Conservation (phyloP, 2,329 filamentous ascomycete species). For the Hortaea sp. region DNA sequence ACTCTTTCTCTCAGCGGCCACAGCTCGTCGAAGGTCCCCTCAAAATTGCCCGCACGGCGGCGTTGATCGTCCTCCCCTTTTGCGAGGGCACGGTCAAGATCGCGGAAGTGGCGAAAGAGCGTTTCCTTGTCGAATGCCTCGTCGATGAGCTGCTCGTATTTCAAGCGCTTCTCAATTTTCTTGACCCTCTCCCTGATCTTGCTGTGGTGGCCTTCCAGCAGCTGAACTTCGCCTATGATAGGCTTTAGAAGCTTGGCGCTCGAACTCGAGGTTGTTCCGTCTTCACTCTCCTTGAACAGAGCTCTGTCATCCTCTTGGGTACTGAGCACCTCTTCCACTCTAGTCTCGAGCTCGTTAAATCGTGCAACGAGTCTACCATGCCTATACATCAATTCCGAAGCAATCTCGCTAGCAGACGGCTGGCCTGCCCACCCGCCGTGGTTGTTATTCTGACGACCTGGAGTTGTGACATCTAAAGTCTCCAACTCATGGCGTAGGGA, state of each 20-base stretch:
- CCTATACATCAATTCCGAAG: neutral
- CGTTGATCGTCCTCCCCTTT: neutral
- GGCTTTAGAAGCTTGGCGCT: too few relatives aligned
- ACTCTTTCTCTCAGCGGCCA: neutral
- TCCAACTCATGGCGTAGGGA: conserved; percentile 3
- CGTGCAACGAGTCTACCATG: conserved; percentile 2
- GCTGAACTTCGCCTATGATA: too few relatives aligned
- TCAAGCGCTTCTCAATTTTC: neutral
- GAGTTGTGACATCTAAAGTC: neutral
- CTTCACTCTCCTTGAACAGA: neutral
- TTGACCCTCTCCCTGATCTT: neutral
- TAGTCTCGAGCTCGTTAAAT: neutral
- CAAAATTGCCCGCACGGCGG: neutral
- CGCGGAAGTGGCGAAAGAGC: conserved; percentile 2
- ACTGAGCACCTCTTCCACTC: neutral
- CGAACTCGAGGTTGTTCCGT: neutral
- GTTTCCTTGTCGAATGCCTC: conserved; percentile 2
- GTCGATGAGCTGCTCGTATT: conserved; percentile 1
- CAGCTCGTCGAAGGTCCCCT: neutral
- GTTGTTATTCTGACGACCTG: neutral
- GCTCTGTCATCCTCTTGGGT: neutral
- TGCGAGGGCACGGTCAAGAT: neutral
- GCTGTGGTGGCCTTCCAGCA: neutral
- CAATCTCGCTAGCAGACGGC: neutral
- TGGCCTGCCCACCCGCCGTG: too few relatives aligned